Base-by-base conservation (phyloP, 2,329 filamentous ascomycete species). In the Phialemoniopsis sp. region DNA sequence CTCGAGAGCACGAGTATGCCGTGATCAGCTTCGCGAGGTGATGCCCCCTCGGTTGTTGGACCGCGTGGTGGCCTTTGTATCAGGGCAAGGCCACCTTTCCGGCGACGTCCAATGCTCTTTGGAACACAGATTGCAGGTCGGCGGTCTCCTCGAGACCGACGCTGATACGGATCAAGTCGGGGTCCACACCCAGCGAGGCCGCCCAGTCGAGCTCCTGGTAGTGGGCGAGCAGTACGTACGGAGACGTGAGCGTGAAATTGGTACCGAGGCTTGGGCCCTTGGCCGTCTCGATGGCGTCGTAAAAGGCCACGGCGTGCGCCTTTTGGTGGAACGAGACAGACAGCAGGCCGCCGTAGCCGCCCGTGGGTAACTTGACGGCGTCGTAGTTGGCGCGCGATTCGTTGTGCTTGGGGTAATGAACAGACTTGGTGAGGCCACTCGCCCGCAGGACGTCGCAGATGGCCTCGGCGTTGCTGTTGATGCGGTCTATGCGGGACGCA, bases 241-340 rank as follows among this genome's bases (percentile, higher is more conserved):
- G 93, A 36, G 85, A 95, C 41, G 85, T 85, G 29, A 98, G 70
- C 0, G 93, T 97, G 59, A 98, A 98, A 62, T 98, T 98, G 1
- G 93, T 97, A 3, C 93, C 93, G 36, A 98, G 69, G 62, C 89
- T 96, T 0, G 93, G 93, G 0, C 93, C 93, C 62, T 98, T 98
- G 30, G 89, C 82, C 2, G 89, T 93, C 46, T 94, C 81, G 13
- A 98, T 67, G 12, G 78, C 74, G 62, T 98, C 89, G 62, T 85
- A 96, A 60, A 97, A 96, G 1, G 79, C 76, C 39, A 88, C 69
- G 1, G 91, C 87, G 46, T 90, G 82, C 21, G 73, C 69, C 41
- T 74, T 78, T 2, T 72, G 72, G 50, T 87, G 68, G 54, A 97
- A 95, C 0, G 85, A 88, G 29, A 90, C 81, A 4, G 89, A 95